Conservation (phyloP, 129 eudicot species). For the Flaveria ramosissima region DNA sequence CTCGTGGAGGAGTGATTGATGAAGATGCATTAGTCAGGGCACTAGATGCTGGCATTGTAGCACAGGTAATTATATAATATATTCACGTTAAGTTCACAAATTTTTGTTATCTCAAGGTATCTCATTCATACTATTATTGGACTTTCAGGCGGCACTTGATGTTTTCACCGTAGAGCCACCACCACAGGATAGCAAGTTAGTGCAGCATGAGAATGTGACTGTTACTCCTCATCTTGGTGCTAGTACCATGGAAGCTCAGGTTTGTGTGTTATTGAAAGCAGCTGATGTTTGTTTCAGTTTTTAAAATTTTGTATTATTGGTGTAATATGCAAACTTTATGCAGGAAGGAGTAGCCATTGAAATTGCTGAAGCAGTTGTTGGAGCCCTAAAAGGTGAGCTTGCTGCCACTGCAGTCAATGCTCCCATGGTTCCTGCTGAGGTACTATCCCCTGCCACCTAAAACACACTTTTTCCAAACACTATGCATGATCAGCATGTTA, state of each 20-base stretch:
- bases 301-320: neutral
- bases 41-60: constrained; percentile 90
- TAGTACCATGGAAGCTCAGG: constrained; percentile 90
- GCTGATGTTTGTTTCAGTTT: neutral
- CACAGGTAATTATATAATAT: constrained; percentile 54
- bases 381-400: constrained; percentile 9
- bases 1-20: constrained; percentile 98
- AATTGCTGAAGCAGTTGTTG: constrained; percentile 6
- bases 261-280: constrained; percentile 15
- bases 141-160: constrained; percentile 80
- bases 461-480: neutral
- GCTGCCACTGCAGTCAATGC: constrained; percentile 68
- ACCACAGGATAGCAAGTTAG: constrained; percentile 68
- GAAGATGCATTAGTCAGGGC: constrained; percentile 94
- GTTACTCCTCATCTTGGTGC: constrained; percentile 83
- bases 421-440: constrained; percentile 74
- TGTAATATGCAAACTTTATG: constrained; percentile 10
- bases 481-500: neutral
- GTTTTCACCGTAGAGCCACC: constrained; percentile 84
- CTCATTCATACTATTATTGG: neutral
- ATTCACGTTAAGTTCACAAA: neutral
- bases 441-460: neutral
- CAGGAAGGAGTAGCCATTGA: constrained; percentile 85
- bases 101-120: neutral
- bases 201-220: constrained; percentile 21